Conservation (phyloP, 768 basidiomycete genomes). For the Leccinum variicolor region DNA sequence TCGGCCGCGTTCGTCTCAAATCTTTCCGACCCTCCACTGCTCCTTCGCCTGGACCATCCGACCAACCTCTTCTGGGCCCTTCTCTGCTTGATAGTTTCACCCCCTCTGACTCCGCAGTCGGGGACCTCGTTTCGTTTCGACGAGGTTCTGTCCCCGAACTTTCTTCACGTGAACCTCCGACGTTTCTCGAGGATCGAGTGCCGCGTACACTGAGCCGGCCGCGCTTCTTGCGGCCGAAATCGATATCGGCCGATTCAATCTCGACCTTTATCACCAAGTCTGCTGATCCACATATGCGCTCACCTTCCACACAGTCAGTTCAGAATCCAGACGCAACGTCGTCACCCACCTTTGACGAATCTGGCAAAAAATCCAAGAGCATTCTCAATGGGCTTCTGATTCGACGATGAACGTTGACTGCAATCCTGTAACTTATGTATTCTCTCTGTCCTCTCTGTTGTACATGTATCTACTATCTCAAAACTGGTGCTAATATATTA, state of each 20-base stretch:
- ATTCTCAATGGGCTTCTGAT: constrained; percentile 40
- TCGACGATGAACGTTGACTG: constrained; percentile 29
- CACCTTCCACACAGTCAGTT: constrained; percentile 5
- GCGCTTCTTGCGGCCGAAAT: constrained; percentile 42
- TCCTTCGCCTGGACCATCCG: constrained; percentile 39
- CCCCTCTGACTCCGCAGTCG: constrained; percentile 3
- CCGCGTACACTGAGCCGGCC: constrained; percentile 17
- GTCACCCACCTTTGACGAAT: constrained; percentile 14
- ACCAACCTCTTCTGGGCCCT: constrained; percentile 7
- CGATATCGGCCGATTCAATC: constrained; percentile 55
- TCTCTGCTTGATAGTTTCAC: constrained; percentile 1
- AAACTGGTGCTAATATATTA: constrained; percentile 13
- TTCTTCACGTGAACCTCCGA: constrained; percentile 5
- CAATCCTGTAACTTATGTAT: background rate
- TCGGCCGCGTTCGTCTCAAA: constrained; percentile 17
- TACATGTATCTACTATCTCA: constrained; percentile 7
- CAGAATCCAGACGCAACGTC: constrained; percentile 6
- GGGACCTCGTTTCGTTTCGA: constrained; percentile 17
- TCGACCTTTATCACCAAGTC: constrained; percentile 29
- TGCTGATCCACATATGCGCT: constrained; percentile 5
- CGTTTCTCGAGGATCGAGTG: constrained; percentile 17
- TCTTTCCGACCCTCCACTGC: constrained; percentile 48
- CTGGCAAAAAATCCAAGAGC: constrained; percentile 33
- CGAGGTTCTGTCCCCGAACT: constrained; percentile 28
- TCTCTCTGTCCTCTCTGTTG: background rate